Evolutionary conservation across 1,139 yeast genomes (phyloP).

Genomic region (Pichia sp.): DNA sequence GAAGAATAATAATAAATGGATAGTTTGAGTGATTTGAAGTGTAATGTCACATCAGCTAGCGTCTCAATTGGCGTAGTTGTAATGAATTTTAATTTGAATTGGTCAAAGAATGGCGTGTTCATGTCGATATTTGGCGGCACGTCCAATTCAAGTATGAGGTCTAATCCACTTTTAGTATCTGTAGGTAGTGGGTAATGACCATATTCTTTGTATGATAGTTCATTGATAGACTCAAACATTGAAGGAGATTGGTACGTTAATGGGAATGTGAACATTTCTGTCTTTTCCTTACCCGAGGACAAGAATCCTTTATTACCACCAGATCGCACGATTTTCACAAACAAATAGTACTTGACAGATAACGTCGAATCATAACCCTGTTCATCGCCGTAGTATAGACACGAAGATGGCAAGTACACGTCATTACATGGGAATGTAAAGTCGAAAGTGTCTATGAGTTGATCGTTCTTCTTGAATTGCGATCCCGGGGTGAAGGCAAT

Average conservation of each 20-base stretch:
- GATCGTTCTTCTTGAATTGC: neutral
- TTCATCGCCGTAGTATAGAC: constrained; percentile 6
- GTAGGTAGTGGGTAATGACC: neutral
- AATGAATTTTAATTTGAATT: constrained; percentile 1
- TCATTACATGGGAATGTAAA: constrained; percentile 1
- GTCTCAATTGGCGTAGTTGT: neutral
- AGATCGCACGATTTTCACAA: neutral
- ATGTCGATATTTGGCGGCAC: constrained; percentile 1
- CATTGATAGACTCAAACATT: neutral
- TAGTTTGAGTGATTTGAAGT: neutral
- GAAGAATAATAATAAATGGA: neutral
- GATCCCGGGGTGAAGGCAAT: neutral
- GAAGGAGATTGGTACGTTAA: constrained; percentile 2
- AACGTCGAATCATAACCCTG: neutral
- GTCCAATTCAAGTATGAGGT: neutral
- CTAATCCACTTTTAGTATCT: neutral
- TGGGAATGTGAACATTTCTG: constrained; percentile 3
- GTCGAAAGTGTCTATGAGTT: neutral
- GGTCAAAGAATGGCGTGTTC: constrained; percentile 1
- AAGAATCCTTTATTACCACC: neutral
- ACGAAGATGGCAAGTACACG: constrained; percentile 1
- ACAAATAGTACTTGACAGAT: constrained; percentile 1
- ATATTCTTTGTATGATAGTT: neutral
- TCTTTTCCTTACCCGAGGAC: neutral
- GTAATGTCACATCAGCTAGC: neutral